These are phyloP conservation scores for Ganoderma sp. DNA, from an alignment of 1,284 basidiomycete genomes.

Conservation along the genomic window DNA sequence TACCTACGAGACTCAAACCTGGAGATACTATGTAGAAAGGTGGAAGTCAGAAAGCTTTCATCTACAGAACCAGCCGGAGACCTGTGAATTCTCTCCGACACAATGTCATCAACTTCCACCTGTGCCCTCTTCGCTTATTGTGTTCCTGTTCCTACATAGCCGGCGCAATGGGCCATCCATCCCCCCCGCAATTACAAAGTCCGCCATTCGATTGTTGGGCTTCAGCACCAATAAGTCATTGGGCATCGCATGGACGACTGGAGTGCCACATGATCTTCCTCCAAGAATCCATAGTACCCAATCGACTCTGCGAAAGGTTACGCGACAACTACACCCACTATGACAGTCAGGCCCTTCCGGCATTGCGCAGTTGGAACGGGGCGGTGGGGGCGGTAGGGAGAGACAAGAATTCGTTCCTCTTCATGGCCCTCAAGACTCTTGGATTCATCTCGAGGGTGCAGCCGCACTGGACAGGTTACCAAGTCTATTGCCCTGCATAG, in stretches of 20 bases:
- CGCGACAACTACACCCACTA: constrained; percentile 31
- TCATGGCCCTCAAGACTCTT: constrained; percentile 20
- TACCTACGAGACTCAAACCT: no score
- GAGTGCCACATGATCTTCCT: constrained; percentile 29
- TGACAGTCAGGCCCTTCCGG: constrained; percentile 23
- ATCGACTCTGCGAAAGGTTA: constrained; percentile 28
- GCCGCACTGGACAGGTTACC: not conserved
- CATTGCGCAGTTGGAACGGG: constrained; percentile 35
- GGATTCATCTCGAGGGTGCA: constrained; percentile 27
- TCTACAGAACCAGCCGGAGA: no score
- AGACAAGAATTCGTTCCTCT: constrained; percentile 37
- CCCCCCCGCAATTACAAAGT: no score
- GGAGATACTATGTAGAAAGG: no score
- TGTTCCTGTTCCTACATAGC: no score
- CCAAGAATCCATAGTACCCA: constrained; percentile 28
- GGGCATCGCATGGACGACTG: constrained; percentile 24
- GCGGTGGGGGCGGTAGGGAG: constrained; percentile 37
- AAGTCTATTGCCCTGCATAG: not conserved
- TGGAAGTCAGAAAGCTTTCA: no score
- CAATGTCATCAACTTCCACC: no score
- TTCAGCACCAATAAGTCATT: not conserved
- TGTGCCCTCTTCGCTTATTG: no score
- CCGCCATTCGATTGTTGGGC: no score
- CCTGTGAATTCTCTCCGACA: no score
- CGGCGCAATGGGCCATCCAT: no score